Evolutionary conservation across 2,329 filamentous ascomycete genomes (phyloP), one percentile per base, ranked within the genome.

Genomic region (Aspergillus texensis): DNA sequence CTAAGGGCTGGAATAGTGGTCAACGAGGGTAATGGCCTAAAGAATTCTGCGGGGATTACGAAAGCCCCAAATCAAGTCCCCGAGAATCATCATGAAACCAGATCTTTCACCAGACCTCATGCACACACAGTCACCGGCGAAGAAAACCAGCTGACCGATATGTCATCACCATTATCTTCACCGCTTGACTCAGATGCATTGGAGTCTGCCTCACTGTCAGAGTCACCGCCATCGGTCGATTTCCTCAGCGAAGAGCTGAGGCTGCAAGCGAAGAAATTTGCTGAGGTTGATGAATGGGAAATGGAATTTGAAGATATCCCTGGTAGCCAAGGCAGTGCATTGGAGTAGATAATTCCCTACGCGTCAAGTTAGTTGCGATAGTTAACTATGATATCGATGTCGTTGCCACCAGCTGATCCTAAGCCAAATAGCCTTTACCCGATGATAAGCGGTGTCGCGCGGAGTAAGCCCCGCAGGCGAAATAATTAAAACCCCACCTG

Each of bases 261-360:
- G 26, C 62, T 67, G 19, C 75, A 77, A 57, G 73, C 74, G 32
- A 69, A 69, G 64, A 80, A 79, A 48, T 81, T 81, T 68, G 75
- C 75, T 0, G 79, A 80, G 63, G 70, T 81, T 50, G 79, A 80
- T 65, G 66, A 74, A 64, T 81, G 79, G 79, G 56, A 78, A 62
- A 79, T 81, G 74, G 79, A 80, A 32, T 81, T 79, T 71, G 79
- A 81, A 64, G 78, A 81, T 59, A 75, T 80, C 19, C 68, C 70
- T 24, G 72, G 68, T 46, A 70, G 66, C 39, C 67, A 73, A 59
- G 67, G 65, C 58, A 73, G 70, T 62, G 60, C 67, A 28, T 65
- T 56, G 26, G 62, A 66, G 46, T 71, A 63, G 64, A 43, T 14
- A 30, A 16, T 55, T 39, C 14, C 10, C n/a, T 12, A 16, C 28